Base-by-base conservation (phyloP, 495 filamentous ascomycete genomes). In the Penicillium alfredii region DNA sequence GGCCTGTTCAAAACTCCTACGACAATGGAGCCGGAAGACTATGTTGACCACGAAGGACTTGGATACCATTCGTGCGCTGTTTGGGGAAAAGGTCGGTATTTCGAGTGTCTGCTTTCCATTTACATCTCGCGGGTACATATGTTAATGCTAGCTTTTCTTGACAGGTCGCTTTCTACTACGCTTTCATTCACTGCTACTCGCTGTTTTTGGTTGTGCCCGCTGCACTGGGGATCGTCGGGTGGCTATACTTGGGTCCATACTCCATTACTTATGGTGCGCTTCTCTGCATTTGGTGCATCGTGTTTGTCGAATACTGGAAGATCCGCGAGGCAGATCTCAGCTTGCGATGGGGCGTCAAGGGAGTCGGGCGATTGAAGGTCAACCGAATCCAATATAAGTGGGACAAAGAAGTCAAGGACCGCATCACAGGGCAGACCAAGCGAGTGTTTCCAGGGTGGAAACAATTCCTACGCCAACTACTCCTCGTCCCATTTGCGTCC, bases 241-340 rank as follows among this genome's bases (percentile, higher is more conserved):
- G 86, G 84, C 49, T 86, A 8, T 59, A 94, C 15, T 69, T 92
- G 4, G 86, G 89, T 2, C 69, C 81, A 24, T 98, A 86, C 58
- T 96, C 89, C 5, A 74, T 80, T 42, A 59, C 83, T 22, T 95
- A 92, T 47, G 88, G 81, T 6, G 45, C 86, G 7, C 68, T 81
- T 14, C 88, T 82, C 46, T 79, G 78, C 18, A 60, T 94, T 12
- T 95, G 88, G 88, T 82, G 80, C 25, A 76, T 93, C 5, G 66
- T 88, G 10, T 97, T 98, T 48, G 82, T 94, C 15, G 92, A 98
- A 61, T 94, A 83, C 56, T 98, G 92, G 92, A 94, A 92, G 66
- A 81, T 85, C 38, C 88, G 92, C 57, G 88, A 98, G 61, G 67
- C 80, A 2, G 92, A 98, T 56, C 69, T 98, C 3, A 82, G 81